These are phyloP conservation scores for Phytophthora nicotianae DNA, from an alignment of 352 stramenopile species.

Conservation along the genomic window DNA sequence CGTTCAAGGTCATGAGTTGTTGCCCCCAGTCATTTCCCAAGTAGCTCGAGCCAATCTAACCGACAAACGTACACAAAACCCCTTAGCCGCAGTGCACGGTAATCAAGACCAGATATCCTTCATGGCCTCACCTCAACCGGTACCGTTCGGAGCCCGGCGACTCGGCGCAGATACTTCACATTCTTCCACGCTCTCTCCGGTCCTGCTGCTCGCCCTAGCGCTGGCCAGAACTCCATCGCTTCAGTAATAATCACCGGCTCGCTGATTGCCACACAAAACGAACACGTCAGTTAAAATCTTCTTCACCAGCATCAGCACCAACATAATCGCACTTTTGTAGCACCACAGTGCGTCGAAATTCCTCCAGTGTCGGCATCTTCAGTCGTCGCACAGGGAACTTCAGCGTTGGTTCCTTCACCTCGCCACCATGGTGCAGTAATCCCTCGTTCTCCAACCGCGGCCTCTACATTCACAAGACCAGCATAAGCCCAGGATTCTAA, in stretches of 20 bases:
- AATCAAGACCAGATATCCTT: not conserved
- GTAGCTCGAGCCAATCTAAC: conserved; percentile 79
- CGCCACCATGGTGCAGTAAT: not conserved
- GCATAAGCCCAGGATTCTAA: conserved; percentile 2
- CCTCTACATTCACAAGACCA: conserved; percentile 22
- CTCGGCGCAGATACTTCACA: conserved; percentile 68
- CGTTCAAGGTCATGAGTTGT: conserved; percentile 81
- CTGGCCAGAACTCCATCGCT: conserved; percentile 85
- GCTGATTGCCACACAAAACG: conserved; percentile 29
- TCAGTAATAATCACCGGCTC: conserved; percentile 76
- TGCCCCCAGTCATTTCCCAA: conserved; percentile 81
- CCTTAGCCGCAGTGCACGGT: not conserved
- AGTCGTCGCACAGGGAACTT: conserved; percentile 51
- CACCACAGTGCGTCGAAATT: conserved; percentile 65
- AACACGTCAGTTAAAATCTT: conserved; percentile 1
- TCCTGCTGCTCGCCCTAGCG: conserved; percentile 45
- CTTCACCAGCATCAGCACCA: not conserved
- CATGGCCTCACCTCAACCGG: conserved; percentile 67
- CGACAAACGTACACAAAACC: not conserved
- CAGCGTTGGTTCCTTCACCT: conserved; percentile 19
- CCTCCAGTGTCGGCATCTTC: conserved; percentile 57
- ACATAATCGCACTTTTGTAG: conserved; percentile 44
- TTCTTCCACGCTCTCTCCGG: conserved; percentile 55
- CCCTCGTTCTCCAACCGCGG: conserved; percentile 12
- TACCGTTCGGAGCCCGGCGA: conserved; percentile 79